These are phyloP conservation scores for Smallanthus sonchifolius DNA, from an alignment of 129 eudicot genomes.

Conservation along the genomic window DNA sequence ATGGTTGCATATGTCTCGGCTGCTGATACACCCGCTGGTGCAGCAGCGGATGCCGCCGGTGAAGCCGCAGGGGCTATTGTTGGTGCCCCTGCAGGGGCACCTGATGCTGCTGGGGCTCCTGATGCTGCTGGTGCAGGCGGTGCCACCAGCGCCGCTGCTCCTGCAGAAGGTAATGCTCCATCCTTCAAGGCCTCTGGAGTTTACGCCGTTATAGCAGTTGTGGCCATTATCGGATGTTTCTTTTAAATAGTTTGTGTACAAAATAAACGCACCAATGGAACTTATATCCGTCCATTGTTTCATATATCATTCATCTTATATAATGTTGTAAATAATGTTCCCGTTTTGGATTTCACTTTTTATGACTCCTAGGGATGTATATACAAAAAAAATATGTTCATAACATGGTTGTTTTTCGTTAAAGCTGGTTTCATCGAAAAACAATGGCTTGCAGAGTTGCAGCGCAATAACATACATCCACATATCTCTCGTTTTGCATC, in stretches of 20 bases:
- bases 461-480: no score
- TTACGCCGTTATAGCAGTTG: slow-evolving; percentile 19
- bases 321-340: slow-evolving; percentile 30
- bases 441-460: no score
- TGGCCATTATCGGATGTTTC: slow-evolving; percentile 32
- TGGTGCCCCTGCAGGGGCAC: slow-evolving; percentile 13
- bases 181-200: slow-evolving; percentile 21
- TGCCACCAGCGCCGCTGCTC: slow-evolving; percentile 23
- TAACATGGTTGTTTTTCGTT: slow-evolving; percentile 1
- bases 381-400: slow-evolving; percentile 23
- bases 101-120: slow-evolving; percentile 10
- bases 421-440: neutral
- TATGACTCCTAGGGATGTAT: slow-evolving; percentile 31
- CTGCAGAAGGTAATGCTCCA: slow-evolving; percentile 14
- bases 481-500: no score
- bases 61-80: slow-evolving; percentile 7
- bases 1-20: slow-evolving; percentile 43
- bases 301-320: slow-evolving; percentile 13
- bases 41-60: slow-evolving; percentile 16
- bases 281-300: slow-evolving; percentile 20
- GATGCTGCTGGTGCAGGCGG: slow-evolving; percentile 19
- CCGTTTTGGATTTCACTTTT: slow-evolving; percentile 14
- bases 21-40: slow-evolving; percentile 24
- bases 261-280: slow-evolving; percentile 20
- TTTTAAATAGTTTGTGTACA: slow-evolving; percentile 27